Evolutionary conservation across 441 rosid species (phyloP), one percentile per base, ranked within the genome.

Genomic region (Pelargonium cotyledonis): DNA sequence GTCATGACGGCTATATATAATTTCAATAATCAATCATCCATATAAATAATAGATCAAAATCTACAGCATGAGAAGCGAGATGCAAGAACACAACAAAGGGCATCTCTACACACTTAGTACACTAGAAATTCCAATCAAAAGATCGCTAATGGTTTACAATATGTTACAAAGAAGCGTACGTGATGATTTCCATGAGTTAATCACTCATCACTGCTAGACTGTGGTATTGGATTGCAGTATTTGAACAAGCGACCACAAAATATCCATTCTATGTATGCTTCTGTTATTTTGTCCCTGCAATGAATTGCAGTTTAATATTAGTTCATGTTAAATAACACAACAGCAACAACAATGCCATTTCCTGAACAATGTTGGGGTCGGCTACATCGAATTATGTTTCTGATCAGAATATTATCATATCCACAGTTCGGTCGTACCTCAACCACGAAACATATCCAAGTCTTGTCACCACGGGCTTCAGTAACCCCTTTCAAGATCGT

Each of bases 231-330:
- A 85, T 77, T 90, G 97, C 77, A 93, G 80, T 72, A 84, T 76
- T 78, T 90, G 98, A 72, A 88, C 91, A 21, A 93, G 87, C 23
- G 93, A 86, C 96, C 97, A 93, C 73, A 93, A 79, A 72, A 93
- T 79, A 80, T 90, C 98, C 98, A 93, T 88, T 83, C 97, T 86
- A 67, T 89, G 95, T 86, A 86, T 82, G 38, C 78, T 80, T 76
- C 80, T 84, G 80, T 84, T 85, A 80, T 83, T 83, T 75, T 87
- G 89, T 64, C 94, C 92, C 98, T 90, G 88, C 78, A 82, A 77
- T 67, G 62, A 66, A 72, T 47, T 49, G 21, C n/a, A 65, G 65
- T 66, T 29, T 9, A 66, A 68, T 16, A 65, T 74, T 65, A 75
- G 41, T 55, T 26, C 65, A 10, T 23, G 65, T 40, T 26, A 23